Evolutionary conservation across 345 rosid genomes (phyloP).

Genomic region (Eucalyptus dawsonii): DNA sequence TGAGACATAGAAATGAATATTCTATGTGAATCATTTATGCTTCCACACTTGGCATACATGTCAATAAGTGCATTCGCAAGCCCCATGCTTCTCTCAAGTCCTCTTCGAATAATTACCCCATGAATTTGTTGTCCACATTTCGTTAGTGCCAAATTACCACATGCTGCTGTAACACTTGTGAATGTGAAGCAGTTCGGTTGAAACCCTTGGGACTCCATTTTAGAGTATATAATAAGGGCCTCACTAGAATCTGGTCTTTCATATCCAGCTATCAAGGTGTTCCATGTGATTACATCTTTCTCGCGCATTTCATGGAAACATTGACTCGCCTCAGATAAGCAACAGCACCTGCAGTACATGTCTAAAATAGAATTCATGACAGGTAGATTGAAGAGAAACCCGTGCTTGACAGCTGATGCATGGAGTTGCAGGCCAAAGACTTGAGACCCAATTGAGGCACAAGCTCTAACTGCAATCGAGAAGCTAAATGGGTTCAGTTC

Average conservation of each 20-base stretch:
- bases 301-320: conserved; percentile 60
- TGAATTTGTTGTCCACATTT: conserved; percentile 80
- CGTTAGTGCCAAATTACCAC: conserved; percentile 56
- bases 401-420: conserved; percentile 36
- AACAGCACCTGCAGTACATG: conserved; percentile 78
- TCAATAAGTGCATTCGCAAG: conserved; percentile 69
- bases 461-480: conserved; percentile 81
- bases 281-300: conserved; percentile 76
- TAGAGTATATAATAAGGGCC: conserved; percentile 44
- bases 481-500: conserved; percentile 53
- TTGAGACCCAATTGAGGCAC: conserved; percentile 47
- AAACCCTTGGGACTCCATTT: conserved; percentile 52
- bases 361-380: conserved; percentile 80
- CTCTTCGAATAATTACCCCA: conserved; percentile 48
- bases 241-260: conserved; percentile 44
- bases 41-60: conserved; percentile 93
- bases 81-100: conserved; percentile 37
- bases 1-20: conserved; percentile 34
- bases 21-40: conserved; percentile 35
- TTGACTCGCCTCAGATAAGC: conserved; percentile 43
- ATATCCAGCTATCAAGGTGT: conserved; percentile 67
- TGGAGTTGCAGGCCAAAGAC: conserved; percentile 63
- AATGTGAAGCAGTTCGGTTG: conserved; percentile 71
- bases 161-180: conserved; percentile 63
- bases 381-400: conserved; percentile 58